Base-by-base conservation (phyloP, 2,329 filamentous ascomycete species). In the Beauveria pseudobassiana region DNA sequence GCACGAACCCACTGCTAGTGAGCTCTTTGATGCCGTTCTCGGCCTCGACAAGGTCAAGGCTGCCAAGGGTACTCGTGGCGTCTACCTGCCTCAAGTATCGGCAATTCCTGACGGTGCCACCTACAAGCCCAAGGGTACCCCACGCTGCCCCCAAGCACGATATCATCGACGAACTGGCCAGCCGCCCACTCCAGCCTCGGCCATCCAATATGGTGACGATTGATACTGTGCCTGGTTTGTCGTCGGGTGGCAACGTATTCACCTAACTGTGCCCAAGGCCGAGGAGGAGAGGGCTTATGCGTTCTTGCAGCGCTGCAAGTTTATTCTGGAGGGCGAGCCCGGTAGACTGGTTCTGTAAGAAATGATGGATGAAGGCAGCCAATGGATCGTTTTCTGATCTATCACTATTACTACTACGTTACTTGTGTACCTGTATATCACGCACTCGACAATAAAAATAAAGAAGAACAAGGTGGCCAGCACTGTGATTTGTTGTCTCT, bases 1-100 rank as follows among this genome's bases (percentile, higher is more conserved):
- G 64, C 81, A 83, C 51, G 64, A 68, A 49, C 88, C 88, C 16
- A 87, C 89, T 0, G 79, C 88, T 42, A 85, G 92, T 70, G 91
- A 96, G 72, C 84, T 99, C 14, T 98, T 98, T 77, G 87, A 97
- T 72, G 87, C 93, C 69, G 81, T 98, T 16, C 82, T 99, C 8
- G 93, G 93, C 10, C 77, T 92, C 22, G 77, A 83, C 71, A 72
- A 74, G 66, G 56, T 74, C 64, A 73, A 73, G 69, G 68, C 67
- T 9, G 76, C 83, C 67, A 79, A 83, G 62, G 79, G 76, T 52
- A 80, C 84, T 71, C 73, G 85, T 73, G 77, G 92, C 78, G 65
- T 80, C 77, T 82, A 96, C 82, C 72, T 84, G 10, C 92, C 93
- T 1, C 86, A 91, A 70, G 85, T 96, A 67, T 77, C 79, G 9